Conservation (phyloP, 2,329 filamentous ascomycete species). For the Calonectria pseudoreteaudii region DNA sequence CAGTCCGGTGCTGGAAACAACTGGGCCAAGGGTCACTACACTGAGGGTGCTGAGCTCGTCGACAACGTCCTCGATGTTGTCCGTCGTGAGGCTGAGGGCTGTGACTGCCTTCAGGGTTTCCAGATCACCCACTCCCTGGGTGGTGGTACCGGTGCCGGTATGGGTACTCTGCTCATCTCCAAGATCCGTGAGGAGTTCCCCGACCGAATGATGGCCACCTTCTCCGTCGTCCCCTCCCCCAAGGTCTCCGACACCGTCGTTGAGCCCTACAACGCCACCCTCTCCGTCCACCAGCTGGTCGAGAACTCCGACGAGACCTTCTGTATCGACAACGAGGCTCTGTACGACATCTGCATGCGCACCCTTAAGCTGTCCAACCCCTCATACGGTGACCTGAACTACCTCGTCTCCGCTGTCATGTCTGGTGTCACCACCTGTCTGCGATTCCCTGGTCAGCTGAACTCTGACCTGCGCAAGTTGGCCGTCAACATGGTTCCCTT, state of each 20-base stretch:
- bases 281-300: constrained; percentile 98
- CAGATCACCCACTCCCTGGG: constrained; percentile 99
- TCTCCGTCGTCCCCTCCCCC: constrained; percentile 97
- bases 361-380: constrained; percentile 99
- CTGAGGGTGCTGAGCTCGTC: constrained; percentile 98
- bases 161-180: constrained; percentile 99
- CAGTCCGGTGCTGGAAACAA: constrained; percentile 99
- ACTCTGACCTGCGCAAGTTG: constrained; percentile 99
- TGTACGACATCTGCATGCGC: constrained; percentile 99
- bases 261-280: constrained; percentile 99
- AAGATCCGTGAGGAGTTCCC: constrained; percentile 99
- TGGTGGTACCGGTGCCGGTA: constrained; percentile 99
- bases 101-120: constrained; percentile 99
- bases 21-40: constrained; percentile 99
- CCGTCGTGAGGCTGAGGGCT: constrained; percentile 97
- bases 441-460: constrained; percentile 99
- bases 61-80: constrained; percentile 99
- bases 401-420: constrained; percentile 99
- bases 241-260: constrained; percentile 99
- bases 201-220: constrained; percentile 99
- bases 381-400: constrained; percentile 99
- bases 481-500: constrained; percentile 99
- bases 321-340: constrained; percentile 99
- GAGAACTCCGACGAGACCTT: constrained; percentile 99
- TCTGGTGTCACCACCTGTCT: constrained; percentile 98